Percentiles rank a stretch among this genome's conserved stretches.
phyloP scores from a whole-genome alignment of 176 grass and related monocot species.

The Oryza meridionalis region DNA sequence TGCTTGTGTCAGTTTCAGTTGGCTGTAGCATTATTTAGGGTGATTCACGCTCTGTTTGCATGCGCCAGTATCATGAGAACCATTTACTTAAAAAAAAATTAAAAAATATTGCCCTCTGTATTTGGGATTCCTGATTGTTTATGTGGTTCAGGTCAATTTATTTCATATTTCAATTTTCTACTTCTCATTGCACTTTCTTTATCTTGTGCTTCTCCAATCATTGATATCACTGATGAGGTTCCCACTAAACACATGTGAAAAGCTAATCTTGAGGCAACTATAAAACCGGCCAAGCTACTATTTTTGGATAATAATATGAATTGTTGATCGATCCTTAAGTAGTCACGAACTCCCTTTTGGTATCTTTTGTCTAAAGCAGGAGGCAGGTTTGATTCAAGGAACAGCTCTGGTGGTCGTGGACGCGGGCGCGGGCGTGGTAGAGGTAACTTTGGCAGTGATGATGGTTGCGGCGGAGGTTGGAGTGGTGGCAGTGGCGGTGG shows the following conservation, averaged over 20 bases:
- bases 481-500: conserved; percentile 35
- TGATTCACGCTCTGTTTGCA: background rate
- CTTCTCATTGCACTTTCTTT: background rate
- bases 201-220: background rate
- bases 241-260: conserved; percentile 11
- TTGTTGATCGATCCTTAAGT: background rate
- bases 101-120: too few relatives aligned
- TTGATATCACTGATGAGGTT: background rate
- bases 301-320: too few relatives aligned
- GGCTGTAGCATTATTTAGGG: background rate
- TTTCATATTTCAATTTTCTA: background rate
- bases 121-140: background rate
- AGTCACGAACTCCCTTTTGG: background rate
- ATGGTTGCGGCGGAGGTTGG: conserved; percentile 42
- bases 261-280: background rate
- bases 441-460: conserved; percentile 57
- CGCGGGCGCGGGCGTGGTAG: conserved; percentile 52
- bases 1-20: background rate
- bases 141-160: background rate
- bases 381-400: conserved; percentile 85
- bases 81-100: background rate
- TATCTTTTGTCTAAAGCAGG: conserved; percentile 49
- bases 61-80: background rate
- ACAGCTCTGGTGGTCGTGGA: conserved; percentile 56
- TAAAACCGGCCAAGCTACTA: background rate